Base-by-base conservation (phyloP, 345 rosid species). In the Dipteronia sinensis region DNA sequence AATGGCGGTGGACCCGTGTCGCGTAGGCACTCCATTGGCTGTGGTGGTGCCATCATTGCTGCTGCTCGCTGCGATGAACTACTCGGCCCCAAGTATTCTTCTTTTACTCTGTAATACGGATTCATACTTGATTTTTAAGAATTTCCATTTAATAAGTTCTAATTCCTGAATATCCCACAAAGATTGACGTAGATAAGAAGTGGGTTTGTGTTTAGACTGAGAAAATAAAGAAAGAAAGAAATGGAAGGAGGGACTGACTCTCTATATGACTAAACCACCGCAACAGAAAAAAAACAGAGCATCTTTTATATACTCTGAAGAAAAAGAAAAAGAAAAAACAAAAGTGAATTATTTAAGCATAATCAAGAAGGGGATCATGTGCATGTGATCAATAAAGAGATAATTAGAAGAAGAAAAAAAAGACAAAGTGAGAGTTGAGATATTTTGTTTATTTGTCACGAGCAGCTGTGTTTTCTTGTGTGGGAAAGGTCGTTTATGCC, bases 1-100 rank as follows among this genome's bases (percentile, higher is more conserved):
- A 95, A 95, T 42, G 98, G 98, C 10, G 92, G 91, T 22, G 94
- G 90, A 17, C 98, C 98, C 25, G 85, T 9, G 55, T 94, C 98
- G 29, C 89, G 89, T 23, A 94, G 90, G 4, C 96, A 94, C 74
- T 93, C 95, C 80, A 87, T 76, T 38, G 99, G 98, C 81, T 81
- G 89, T 17, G 89, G 94, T 27, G 77, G 76, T 25, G 70, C 42
- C 78, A 38, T 25, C 73, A 66, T 58, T 74, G 12, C 1, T 22
- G 80, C 1, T 22, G 80, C 67, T 34, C 64, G 72, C 13, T 77
- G 65, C 8, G 78, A 75, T 11, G 80, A 81, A 34, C 38, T 34
- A 15, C 79, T 80, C 19, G 78, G 73, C 12, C 82, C 89, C 3
- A 20, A 40, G 42, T 64, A 79, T 83, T 91, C 93, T 65, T 82